These are phyloP conservation scores for Bipolaris victoriae DNA, from an alignment of 2,329 filamentous ascomycete species.

Conservation along the genomic window DNA sequence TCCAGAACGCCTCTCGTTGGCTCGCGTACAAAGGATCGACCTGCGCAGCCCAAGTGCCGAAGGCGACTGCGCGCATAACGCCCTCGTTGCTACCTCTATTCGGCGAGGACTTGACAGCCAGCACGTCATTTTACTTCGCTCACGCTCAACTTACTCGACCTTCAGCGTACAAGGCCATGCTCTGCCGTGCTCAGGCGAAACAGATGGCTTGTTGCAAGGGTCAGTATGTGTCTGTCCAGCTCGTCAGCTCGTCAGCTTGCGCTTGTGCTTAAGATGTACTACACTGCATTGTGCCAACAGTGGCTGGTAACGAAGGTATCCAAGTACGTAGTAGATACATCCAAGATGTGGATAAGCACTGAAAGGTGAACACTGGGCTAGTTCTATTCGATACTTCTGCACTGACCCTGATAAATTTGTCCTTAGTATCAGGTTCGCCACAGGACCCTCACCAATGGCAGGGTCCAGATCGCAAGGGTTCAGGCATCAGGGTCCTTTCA, in stretches of 20 bases:
- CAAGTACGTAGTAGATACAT: neutral
- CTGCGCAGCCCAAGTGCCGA: neutral
- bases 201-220: neutral
- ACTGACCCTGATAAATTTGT: neutral
- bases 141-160: neutral
- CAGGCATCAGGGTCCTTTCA: too few species aligned
- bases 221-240: neutral
- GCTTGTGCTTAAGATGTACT: neutral
- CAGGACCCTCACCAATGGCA: neutral
- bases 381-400: neutral
- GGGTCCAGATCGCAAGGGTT: neutral
- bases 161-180: neutral
- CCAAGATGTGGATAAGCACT: neutral
- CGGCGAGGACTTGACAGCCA: too few species aligned
- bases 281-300: neutral
- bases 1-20: constrained; percentile 1
- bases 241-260: too few species aligned
- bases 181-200: neutral
- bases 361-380: neutral
- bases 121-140: neutral
- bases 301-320: neutral
- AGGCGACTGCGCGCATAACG: neutral
- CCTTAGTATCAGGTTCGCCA: neutral
- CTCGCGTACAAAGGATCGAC: neutral
- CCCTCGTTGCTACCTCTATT: neutral